Evolutionary conservation across 371 early-diverging fungal genomes (phyloP).

Genomic region (Mortierella polycephala): DNA sequence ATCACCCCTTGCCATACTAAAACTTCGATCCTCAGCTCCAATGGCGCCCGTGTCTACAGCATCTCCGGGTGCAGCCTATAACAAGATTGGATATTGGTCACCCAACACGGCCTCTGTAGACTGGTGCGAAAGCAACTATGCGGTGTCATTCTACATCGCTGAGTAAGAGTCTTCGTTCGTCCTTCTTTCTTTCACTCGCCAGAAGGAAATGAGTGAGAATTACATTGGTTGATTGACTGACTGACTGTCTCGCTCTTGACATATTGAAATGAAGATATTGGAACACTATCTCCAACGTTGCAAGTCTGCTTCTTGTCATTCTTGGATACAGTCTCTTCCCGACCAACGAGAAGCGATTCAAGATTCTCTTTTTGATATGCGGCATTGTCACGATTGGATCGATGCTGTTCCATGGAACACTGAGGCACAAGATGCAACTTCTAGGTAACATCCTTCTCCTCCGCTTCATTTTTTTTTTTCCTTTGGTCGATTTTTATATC

Average conservation of each 20-base stretch:
- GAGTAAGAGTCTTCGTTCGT: slow-evolving; percentile 48
- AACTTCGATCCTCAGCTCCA: too few relatives aligned
- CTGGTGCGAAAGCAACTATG: slow-evolving; percentile 79
- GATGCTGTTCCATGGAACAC: slow-evolving; percentile 44
- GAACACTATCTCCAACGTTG: slow-evolving; percentile 37
- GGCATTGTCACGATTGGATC: slow-evolving; percentile 35
- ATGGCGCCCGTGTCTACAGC: too few relatives aligned
- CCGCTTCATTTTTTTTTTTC: too few relatives aligned
- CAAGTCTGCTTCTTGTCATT: slow-evolving; percentile 15
- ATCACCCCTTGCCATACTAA: too few relatives aligned
- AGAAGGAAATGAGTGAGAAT: neutral
- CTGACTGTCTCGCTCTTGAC: neutral
- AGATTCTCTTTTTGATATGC: slow-evolving; percentile 13
- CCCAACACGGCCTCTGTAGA: slow-evolving; percentile 53
- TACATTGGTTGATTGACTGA: too few relatives aligned
- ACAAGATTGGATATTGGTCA: slow-evolving; percentile 53
- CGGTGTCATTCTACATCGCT: slow-evolving; percentile 65
- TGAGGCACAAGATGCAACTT: slow-evolving; percentile 51
- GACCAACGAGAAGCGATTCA: slow-evolving; percentile 18
- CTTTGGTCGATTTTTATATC: too few relatives aligned
- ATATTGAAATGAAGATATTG: slow-evolving; percentile 20
- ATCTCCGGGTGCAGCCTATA: slow-evolving; percentile 10
- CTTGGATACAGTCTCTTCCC: slow-evolving; percentile 21
- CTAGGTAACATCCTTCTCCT: slow-evolving; percentile 17
- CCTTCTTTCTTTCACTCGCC: too few relatives aligned